phyloP scores from a whole-genome alignment of 75 land plant genomes.

The Adiantum capillusveneris region DNA sequence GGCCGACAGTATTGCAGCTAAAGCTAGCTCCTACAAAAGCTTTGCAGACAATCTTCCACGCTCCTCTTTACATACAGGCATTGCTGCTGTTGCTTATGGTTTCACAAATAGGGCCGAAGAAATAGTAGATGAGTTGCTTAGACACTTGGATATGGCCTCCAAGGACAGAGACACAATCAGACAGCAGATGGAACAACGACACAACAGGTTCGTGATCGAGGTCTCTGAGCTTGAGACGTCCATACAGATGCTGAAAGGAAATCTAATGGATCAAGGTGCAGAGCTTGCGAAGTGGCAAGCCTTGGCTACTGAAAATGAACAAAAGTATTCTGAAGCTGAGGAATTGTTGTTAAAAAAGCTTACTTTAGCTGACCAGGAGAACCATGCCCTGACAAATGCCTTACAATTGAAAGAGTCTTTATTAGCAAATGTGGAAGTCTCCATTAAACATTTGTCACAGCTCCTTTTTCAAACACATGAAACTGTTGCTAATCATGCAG shows the following conservation, averaged over 20 bases:
- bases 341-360: conserved; percentile 30
- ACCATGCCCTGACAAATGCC: conserved; percentile 12
- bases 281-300: conserved; percentile 46
- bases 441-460: not conserved
- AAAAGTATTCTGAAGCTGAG: conserved; percentile 40
- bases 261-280: conserved; percentile 39
- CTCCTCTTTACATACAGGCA: conserved; percentile 66
- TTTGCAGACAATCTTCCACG: conserved; percentile 51
- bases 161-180: conserved; percentile 49
- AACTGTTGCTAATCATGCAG: not conserved
- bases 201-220: conserved; percentile 83
- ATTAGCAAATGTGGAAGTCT: conserved; percentile 17
- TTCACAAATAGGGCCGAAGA: conserved; percentile 82
- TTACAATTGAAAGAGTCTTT: conserved; percentile 28
- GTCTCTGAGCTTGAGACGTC: conserved; percentile 85
- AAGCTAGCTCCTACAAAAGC: conserved; percentile 47
- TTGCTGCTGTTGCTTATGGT: conserved; percentile 76
- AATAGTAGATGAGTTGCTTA: conserved; percentile 68
- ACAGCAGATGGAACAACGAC: conserved; percentile 80
- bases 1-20: conserved; percentile 60
- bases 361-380: conserved; percentile 8
- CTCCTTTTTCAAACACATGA: not conserved
- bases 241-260: conserved; percentile 50
- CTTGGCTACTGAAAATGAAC: conserved; percentile 33
- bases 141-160: conserved; percentile 45